A percentile compares a stretch with the other conserved stretches of the same genome.
Evolutionary conservation across 2,329 filamentous ascomycete species (phyloP).

Genomic region (Fusarium cicatricum): DNA sequence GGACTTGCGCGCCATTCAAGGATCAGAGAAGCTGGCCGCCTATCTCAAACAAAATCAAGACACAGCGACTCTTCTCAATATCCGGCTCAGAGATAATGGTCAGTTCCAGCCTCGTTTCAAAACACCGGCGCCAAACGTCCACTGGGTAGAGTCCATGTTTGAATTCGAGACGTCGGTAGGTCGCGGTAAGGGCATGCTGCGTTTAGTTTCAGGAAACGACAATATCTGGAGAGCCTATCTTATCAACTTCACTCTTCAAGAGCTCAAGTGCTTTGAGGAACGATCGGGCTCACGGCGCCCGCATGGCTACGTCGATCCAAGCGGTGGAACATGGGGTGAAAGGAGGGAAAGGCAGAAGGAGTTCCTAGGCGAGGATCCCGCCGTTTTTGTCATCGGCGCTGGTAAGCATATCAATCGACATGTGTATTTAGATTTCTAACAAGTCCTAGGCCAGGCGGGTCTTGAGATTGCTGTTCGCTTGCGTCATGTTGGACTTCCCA

Average conservation of each 20-base stretch:
- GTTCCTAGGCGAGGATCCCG: constrained; percentile 45
- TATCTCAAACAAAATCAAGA: constrained; percentile 6
- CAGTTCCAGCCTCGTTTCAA: constrained; percentile 6
- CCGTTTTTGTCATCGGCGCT: constrained; percentile 43
- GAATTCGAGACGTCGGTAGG: constrained; percentile 10
- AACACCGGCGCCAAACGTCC: neutral
- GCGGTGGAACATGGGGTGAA: constrained; percentile 37
- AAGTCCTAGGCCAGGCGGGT: constrained; percentile 16
- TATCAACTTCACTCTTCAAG: constrained; percentile 38
- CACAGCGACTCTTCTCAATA: constrained; percentile 1
- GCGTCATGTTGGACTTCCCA: constrained; percentile 38
- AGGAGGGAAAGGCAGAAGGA: constrained; percentile 35
- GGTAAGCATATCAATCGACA: neutral
- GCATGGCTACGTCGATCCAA: constrained; percentile 38
- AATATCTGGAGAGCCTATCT: constrained; percentile 39
- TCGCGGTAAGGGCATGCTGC: constrained; percentile 13
- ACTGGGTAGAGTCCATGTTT: constrained; percentile 16
- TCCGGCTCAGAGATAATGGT: neutral
- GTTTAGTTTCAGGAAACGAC: constrained; percentile 1
- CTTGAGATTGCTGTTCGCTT: constrained; percentile 26
- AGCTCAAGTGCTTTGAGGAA: constrained; percentile 32
- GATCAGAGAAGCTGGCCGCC: constrained; percentile 1
- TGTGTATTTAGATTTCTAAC: neutral
- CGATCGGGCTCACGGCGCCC: neutral
- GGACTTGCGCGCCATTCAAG: constrained; percentile 42